Evolutionary conservation across 2,329 filamentous ascomycete genomes (phyloP), one percentile per base, ranked within the genome.

Genomic region (Curvularia eragrostidis): DNA sequence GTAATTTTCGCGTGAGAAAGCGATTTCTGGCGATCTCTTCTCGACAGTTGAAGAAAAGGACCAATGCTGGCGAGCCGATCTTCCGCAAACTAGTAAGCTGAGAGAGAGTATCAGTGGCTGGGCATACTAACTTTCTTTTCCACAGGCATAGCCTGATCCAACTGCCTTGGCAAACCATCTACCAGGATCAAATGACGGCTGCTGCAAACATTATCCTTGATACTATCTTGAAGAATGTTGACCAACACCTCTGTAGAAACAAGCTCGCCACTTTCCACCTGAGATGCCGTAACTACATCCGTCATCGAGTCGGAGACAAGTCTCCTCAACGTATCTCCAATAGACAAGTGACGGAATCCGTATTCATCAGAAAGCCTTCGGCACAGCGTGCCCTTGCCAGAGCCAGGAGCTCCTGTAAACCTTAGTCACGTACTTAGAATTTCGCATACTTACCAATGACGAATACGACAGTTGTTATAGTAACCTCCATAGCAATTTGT

Each of bases 381-480:
- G 58, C 72, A 74, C 5, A 75, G 62, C 1, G 72, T 75, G 12
- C 74, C 72, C 66, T 41, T 28, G 13, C 21, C 72, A 24, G 72
- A 64, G 26, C 71, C 72, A 18, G 74, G 75, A 24, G 66, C 59
- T 12, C 72, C 73, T 61, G 58, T 30, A 48, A 12, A 19, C 4
- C 30, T 38, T 63, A 51, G 56, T 52, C 9, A 10, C 32, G 41
- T 52, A 43, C 54, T 52, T 41, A 58, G 13, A 24, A 26, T 26
- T 8, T 48, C 12, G 18, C 6, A 34, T 23, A 48, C 54, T 23
- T 52, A 60, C 58, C 54, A 48, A 62, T 50, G 26, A 60, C 57
- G 51, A 60, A 62, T 2, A 62, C 41, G 32, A 54, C 15, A 19
- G 26, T 15, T 36, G 26, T 28, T 52, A 3, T 8, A 41, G 18